Evolutionary conservation across 306 rosid genomes (phyloP).

Genomic region (Abrus precatorius): DNA sequence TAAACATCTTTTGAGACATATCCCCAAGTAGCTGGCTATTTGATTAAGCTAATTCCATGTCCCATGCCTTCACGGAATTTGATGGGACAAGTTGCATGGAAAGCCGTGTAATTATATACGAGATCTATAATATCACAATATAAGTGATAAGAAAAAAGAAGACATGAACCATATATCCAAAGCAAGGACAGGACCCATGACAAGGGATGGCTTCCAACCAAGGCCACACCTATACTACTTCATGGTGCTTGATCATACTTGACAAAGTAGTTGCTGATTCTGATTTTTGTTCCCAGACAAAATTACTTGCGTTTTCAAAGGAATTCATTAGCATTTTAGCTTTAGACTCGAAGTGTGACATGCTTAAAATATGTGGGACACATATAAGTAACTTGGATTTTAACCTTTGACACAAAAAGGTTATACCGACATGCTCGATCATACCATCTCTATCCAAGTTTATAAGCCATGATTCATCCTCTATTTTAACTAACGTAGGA

Average conservation of each 20-base stretch:
- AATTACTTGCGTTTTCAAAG: slow-evolving; percentile 10
- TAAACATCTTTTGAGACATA: slow-evolving; percentile 10
- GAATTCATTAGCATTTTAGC: background rate
- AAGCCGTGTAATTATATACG: slow-evolving; percentile 22
- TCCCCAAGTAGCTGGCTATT: slow-evolving; percentile 22
- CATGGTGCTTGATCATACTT: slow-evolving; percentile 32
- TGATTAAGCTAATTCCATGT: slow-evolving; percentile 30
- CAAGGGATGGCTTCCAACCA: slow-evolving; percentile 40
- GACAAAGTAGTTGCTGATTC: slow-evolving; percentile 3
- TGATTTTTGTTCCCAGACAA: background rate
- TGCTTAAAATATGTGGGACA: background rate
- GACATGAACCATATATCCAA: slow-evolving; percentile 26
- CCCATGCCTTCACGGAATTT: slow-evolving; percentile 16
- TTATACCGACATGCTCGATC: background rate
- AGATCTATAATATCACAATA: background rate
- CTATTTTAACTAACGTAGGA: background rate
- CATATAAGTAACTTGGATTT: background rate
- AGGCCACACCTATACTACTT: background rate
- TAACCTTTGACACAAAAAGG: background rate
- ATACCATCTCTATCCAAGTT: background rate
- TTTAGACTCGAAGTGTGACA: background rate
- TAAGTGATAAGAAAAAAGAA: slow-evolving; percentile 19
- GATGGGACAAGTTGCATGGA: slow-evolving; percentile 36
- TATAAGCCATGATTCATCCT: slow-evolving; percentile 3
- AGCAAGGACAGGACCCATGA: slow-evolving; percentile 41